Base-by-base conservation (phyloP, 2,329 filamentous ascomycete genomes). In the Fusarium musae region DNA sequence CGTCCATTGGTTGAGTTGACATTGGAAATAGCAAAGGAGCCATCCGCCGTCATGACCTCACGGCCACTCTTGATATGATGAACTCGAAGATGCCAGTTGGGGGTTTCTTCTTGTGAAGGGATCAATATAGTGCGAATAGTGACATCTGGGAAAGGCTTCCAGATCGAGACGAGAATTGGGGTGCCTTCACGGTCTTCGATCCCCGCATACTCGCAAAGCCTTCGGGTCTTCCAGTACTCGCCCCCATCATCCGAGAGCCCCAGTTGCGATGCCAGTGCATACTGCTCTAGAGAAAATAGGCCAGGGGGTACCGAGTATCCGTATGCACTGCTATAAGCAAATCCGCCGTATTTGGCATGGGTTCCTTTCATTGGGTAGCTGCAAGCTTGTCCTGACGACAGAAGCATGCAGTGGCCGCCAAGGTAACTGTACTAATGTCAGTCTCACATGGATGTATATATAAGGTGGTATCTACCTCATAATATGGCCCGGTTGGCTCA, bases 291-390 rank as follows among this genome's bases (percentile, higher is more conserved):
- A 2, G 91, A 91, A 80, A 94, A 93, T 23, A 90, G 87, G 0
- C 93, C 93, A 0, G 93, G 93, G 0, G 93, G 92, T 0, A 95
- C 93, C 0, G 91, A 93, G 82, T 95, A 95, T 26, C 87, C 92
- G 79, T 93, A 95, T 1, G 91, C 89, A 59, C 91, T 91, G 77
- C 90, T 93, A 82, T 95, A 95, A 10, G 92, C 92, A 78, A 95
- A 95, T 67, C 90, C 88, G 52, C 93, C 93, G 80, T 95, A 95
- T 78, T 95, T 95, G 69, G 93, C 92, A 80, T 95, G 93, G 0
- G 93, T 93, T 60, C 92, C 93, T 81, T 93, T 93, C 85, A 95
- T 91, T 1, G 93, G 91, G 79, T 95, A 95, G 80, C 93, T 91
- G 81, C 93, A 95, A n/a, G 91, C 91, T 80, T 96, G 93, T 3